Percentiles rank a stretch among this genome's conserved stretches.
These are phyloP conservation scores for Ceriops tagal DNA, from an alignment of 345 rosid species.

Conservation along the genomic window DNA sequence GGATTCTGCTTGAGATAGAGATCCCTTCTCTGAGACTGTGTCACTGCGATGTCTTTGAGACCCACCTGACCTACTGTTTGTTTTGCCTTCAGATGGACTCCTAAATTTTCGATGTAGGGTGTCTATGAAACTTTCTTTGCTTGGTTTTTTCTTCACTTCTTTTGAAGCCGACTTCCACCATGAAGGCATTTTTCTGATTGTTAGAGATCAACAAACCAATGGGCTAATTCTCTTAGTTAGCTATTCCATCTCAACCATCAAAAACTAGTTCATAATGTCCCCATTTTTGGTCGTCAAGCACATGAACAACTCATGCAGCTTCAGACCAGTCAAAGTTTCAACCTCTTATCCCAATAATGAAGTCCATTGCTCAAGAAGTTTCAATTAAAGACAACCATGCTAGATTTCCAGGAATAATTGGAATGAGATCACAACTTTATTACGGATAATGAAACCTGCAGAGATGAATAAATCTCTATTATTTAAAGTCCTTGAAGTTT, in stretches of 20 bases:
- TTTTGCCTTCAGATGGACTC: constrained; percentile 52
- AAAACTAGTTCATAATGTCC: not conserved
- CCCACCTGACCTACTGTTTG: constrained; percentile 43
- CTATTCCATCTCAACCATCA: not conserved
- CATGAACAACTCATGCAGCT: not conserved
- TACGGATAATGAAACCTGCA: not conserved
- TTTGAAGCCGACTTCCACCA: constrained; percentile 80
- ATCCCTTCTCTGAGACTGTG: constrained; percentile 59
- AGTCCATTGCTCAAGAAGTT: not conserved
- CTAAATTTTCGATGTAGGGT: constrained; percentile 57
- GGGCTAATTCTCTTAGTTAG: not conserved
- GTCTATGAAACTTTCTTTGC: constrained; percentile 71
- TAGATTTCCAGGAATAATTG: not conserved
- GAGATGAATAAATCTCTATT: not conserved
- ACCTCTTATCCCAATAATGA: not conserved
- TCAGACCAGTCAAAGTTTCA: not conserved
- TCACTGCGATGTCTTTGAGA: constrained; percentile 44
- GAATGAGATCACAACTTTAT: not conserved
- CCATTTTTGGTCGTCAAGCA: not conserved
- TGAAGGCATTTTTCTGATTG: constrained; percentile 43
- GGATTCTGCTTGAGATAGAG: constrained; percentile 60
- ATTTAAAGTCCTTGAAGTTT: not conserved
- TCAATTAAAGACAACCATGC: not conserved
- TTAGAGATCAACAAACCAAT: not conserved
- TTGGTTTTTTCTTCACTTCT: constrained; percentile 68